Percentiles rank a stretch among this genome's conserved stretches.
Evolutionary conservation across 805 yeast genomes (phyloP).

Genomic region (Metschnikowia noctiluminum): DNA sequence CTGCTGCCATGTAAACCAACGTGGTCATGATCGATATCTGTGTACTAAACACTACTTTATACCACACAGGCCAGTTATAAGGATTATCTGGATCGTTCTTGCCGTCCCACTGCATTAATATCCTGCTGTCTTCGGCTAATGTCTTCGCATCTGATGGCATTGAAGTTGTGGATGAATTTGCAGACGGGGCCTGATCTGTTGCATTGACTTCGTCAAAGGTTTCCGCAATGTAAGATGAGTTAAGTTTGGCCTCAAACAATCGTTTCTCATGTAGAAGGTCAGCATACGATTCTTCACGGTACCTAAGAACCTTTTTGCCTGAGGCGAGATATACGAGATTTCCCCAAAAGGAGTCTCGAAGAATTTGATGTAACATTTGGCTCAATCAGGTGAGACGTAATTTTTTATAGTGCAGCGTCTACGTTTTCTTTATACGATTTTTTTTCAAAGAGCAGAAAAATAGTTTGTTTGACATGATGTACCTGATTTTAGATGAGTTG

Average conservation of each 20-base stretch:
- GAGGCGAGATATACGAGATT: slow-evolving; percentile 25
- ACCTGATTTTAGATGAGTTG: neutral
- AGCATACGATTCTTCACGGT: slow-evolving; percentile 27
- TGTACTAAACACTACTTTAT: slow-evolving; percentile 35
- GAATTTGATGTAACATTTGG: slow-evolving; percentile 15
- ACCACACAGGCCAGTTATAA: slow-evolving; percentile 47
- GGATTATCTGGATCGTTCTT: slow-evolving; percentile 56
- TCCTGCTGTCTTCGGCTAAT: neutral
- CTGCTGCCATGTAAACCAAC: slow-evolving; percentile 54
- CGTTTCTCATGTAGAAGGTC: slow-evolving; percentile 32
- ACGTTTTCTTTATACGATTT: no score
- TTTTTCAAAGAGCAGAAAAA: neutral
- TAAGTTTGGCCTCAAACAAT: slow-evolving; percentile 6
- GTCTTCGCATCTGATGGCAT: neutral
- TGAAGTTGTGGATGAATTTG: neutral
- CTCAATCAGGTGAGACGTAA: no score
- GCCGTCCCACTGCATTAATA: slow-evolving; percentile 32
- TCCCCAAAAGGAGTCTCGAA: slow-evolving; percentile 32
- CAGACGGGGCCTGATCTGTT: neutral
- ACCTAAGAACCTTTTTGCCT: slow-evolving; percentile 19
- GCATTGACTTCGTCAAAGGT: slow-evolving; percentile 29
- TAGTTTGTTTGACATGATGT: neutral
- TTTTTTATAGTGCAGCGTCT: neutral
- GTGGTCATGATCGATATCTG: slow-evolving; percentile 45
- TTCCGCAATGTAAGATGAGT: slow-evolving; percentile 13